phyloP scores from a whole-genome alignment of 2,329 filamentous ascomycete species.

The Neonectria hederae region DNA sequence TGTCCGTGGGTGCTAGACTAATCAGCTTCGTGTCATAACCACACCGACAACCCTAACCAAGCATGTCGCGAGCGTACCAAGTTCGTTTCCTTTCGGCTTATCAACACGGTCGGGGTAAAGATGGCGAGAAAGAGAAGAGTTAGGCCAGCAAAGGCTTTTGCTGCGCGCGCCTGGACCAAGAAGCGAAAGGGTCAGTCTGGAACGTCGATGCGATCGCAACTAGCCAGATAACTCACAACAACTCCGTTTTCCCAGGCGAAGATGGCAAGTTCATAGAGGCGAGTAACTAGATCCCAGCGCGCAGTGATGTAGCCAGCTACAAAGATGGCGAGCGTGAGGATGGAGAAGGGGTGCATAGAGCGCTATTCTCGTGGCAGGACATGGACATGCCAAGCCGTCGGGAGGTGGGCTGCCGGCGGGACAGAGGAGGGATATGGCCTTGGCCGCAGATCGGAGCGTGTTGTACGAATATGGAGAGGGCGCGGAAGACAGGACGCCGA shows the following conservation, averaged over 20 bases:
- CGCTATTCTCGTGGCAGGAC: constrained; percentile 54
- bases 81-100: constrained; percentile 82
- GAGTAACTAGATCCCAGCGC: constrained; percentile 97
- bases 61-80: constrained; percentile 66
- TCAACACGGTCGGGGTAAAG: constrained; percentile 82
- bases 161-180: constrained; percentile 74
- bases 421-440: constrained; percentile 21
- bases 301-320: constrained; percentile 99
- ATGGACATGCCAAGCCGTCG: constrained; percentile 47
- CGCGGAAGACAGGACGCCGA: not conserved
- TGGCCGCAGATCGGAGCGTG: constrained; percentile 13
- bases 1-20: constrained; percentile 79
- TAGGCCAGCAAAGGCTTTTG: constrained; percentile 84
- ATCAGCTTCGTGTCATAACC: constrained; percentile 25
- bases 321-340: constrained; percentile 96
- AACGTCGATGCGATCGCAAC: not conserved
- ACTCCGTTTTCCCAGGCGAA: constrained; percentile 99
- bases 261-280: constrained; percentile 94
- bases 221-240: constrained; percentile 69
- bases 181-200: constrained; percentile 14
- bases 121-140: constrained; percentile 87
- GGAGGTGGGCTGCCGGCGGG: constrained; percentile 34
- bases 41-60: not conserved
- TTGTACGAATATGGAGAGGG: not conserved
- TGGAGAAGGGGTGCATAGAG: constrained; percentile 97